These are phyloP conservation scores for Argentina anserina DNA, from an alignment of 306 rosid species.

Conservation along the genomic window DNA sequence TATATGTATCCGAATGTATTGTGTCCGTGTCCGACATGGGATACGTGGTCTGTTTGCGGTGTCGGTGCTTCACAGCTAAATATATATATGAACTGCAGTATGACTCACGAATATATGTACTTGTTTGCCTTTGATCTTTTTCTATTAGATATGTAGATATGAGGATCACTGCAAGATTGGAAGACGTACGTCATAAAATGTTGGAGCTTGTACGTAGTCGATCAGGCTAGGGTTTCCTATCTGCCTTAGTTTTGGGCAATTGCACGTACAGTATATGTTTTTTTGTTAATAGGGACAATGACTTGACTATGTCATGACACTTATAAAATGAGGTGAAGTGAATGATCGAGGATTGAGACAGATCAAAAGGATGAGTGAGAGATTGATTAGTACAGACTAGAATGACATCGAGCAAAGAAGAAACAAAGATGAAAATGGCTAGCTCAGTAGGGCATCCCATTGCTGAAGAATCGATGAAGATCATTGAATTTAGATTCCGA, in stretches of 20 bases:
- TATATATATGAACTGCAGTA: neutral
- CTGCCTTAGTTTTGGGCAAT: neutral
- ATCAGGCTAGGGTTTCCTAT: neutral
- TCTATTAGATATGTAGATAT: neutral
- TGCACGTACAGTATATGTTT: neutral
- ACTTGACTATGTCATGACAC: neutral
- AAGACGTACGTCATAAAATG: neutral
- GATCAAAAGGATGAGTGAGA: neutral
- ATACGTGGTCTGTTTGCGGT: no score
- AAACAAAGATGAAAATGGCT: no score
- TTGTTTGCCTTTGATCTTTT: neutral
- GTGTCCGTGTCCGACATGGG: no score
- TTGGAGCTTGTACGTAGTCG: neutral
- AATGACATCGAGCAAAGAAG: no score
- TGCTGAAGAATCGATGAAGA: no score
- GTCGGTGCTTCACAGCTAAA: no score
- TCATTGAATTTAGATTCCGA: no score
- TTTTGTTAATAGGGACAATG: neutral
- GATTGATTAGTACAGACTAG: no score
- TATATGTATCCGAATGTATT: no score
- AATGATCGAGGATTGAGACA: neutral
- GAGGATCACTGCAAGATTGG: neutral
- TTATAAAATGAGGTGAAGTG: slow-evolving; percentile 1
- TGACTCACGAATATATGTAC: neutral
- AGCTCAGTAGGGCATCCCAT: no score